phyloP scores from a whole-genome alignment of 495 filamentous ascomycete genomes.

The Delitschia confertaspora region DNA sequence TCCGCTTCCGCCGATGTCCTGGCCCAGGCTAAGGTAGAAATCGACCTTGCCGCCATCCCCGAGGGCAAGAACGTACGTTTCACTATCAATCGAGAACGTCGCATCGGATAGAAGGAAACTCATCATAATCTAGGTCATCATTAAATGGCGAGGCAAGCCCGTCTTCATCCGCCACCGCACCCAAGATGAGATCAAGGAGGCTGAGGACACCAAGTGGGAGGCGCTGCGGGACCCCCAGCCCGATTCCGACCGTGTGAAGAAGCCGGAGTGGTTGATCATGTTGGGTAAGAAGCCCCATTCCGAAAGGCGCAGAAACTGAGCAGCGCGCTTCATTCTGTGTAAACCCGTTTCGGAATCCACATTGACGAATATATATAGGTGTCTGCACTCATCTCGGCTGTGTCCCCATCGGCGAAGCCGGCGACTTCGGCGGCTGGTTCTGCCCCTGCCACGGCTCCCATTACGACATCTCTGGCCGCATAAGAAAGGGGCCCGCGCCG shows the following conservation, averaged over 20 bases:
- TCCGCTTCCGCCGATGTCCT: conserved; percentile 97
- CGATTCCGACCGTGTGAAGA: conserved; percentile 89
- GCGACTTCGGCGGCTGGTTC: conserved; percentile 99
- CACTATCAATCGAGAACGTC: neutral
- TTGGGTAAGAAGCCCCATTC: conserved; percentile 52
- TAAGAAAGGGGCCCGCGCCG: conserved; percentile 90
- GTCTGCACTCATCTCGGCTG: conserved; percentile 99
- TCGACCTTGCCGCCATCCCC: conserved; percentile 82
- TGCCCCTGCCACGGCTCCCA: conserved; percentile 99
- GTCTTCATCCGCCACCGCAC: conserved; percentile 99
- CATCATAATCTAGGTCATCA: conserved; percentile 62
- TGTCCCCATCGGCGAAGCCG: conserved; percentile 96
- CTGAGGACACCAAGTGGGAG: conserved; percentile 52
- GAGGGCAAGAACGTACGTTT: conserved; percentile 95
- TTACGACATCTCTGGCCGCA: conserved; percentile 97
- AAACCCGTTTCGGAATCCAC: neutral
- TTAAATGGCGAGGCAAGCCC: conserved; percentile 99
- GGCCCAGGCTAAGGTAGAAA: conserved; percentile 98
- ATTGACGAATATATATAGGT: conserved; percentile 41
- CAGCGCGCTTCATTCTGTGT: neutral
- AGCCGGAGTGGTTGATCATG: conserved; percentile 99
- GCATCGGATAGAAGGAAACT: conserved; percentile 11
- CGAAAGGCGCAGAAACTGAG: neutral
- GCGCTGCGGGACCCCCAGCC: conserved; percentile 80
- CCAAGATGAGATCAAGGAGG: conserved; percentile 51